phyloP scores from a whole-genome alignment of 192 early-diverging fungal genomes.

The Gonapodya prolifera region DNA sequence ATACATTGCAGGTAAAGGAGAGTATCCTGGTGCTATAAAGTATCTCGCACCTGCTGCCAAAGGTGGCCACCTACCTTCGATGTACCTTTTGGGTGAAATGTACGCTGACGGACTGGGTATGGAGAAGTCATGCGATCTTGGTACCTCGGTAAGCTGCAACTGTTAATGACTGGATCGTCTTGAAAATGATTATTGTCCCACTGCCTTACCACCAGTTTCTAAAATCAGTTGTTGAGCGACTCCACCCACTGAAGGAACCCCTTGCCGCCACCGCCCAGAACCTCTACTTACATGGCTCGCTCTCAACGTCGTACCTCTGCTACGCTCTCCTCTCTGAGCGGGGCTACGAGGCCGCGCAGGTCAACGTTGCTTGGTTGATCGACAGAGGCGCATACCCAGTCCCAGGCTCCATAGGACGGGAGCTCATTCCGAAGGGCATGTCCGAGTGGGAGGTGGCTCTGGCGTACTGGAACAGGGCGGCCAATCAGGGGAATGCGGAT shows the following conservation, averaged over 20 bases:
- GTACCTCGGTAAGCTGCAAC: constrained; percentile 38
- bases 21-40: constrained; percentile 25
- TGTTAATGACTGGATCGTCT: no score
- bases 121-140: constrained; percentile 44
- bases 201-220: no score
- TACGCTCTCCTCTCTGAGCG: no score
- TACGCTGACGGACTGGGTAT: constrained; percentile 35
- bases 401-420: not conserved
- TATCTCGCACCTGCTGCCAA: constrained; percentile 45
- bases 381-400: constrained; percentile 44
- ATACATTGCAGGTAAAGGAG: constrained; percentile 11
- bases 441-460: constrained; percentile 56
- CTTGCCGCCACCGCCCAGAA: no score
- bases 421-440: no score
- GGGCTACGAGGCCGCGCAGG: constrained; percentile 76
- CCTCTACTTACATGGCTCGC: no score
- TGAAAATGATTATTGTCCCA: no score
- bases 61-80: constrained; percentile 57
- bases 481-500: constrained; percentile 83
- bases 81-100: constrained; percentile 69
- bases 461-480: constrained; percentile 85
- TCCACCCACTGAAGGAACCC: no score
- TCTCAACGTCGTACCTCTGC: no score
- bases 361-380: constrained; percentile 81
- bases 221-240: no score